A percentile compares a stretch with the other conserved stretches of the same genome.
Evolutionary conservation across 805 yeast species (phyloP).

Genomic region (Saccharomycopsis sp.): DNA sequence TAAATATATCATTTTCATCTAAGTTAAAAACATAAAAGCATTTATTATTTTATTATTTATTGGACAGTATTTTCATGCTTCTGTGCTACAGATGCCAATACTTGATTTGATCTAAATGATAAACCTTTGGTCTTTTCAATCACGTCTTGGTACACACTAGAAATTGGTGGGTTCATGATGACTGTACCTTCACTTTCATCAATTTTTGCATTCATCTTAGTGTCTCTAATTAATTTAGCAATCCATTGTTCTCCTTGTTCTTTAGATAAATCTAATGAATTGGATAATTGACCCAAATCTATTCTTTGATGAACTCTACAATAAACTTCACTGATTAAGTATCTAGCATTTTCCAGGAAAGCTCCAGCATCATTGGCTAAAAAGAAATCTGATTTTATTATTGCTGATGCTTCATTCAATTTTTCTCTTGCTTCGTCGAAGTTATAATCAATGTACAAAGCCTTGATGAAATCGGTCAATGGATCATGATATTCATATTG

Average conservation of each 20-base stretch:
- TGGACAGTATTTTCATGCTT: conserved; percentile 24
- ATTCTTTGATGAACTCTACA: conserved; percentile 47
- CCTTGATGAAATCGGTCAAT: conserved; percentile 47
- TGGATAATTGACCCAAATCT: conserved; percentile 39
- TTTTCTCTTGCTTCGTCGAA: conserved; percentile 45
- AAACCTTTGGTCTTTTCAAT: conserved; percentile 62
- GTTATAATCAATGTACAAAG: conserved; percentile 52
- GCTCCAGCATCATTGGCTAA: conserved; percentile 31
- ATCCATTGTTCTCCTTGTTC: conserved; percentile 49
- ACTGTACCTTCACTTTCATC: conserved; percentile 45
- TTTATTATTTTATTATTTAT: neutral
- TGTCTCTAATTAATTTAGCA: conserved; percentile 41
- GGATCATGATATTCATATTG: conserved; percentile 61
- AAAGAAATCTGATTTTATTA: conserved; percentile 51
- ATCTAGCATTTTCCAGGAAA: conserved; percentile 42
- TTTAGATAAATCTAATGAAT: conserved; percentile 35
- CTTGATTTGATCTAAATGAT: conserved; percentile 52
- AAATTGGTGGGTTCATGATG: conserved; percentile 46
- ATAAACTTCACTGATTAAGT: conserved; percentile 46
- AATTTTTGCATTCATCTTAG: conserved; percentile 47
- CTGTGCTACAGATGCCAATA: conserved; percentile 39
- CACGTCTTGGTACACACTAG: conserved; percentile 58
- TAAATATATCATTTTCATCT: neutral
- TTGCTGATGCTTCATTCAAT: conserved; percentile 39
- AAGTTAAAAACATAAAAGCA: neutral